Base-by-base conservation (phyloP, 2,329 filamentous ascomycete species). In the Drechslerella dactyloides region DNA sequence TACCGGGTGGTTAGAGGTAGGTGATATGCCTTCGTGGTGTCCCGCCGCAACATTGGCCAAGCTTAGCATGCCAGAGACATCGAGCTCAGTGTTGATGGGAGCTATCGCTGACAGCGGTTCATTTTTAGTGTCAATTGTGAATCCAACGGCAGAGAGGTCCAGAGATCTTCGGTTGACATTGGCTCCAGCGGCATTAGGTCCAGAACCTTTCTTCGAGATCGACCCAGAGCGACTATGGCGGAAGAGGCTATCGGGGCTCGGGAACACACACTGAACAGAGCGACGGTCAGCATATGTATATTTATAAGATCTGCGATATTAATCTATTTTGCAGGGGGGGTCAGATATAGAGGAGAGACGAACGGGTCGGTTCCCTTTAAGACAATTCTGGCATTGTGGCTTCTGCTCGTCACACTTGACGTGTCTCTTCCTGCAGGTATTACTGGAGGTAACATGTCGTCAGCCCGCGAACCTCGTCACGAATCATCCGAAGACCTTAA, bases 381-480 rank as follows among this genome's bases (percentile, higher is more conserved):
- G 62, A 68, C 76, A 77, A 50, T 69, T 69, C 6, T 75, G 73
- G 50, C 76, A 77, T 35, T 70, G 68, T 2, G 76, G 76, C 70
- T 76, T 77, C 23, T 65, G 62, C 60, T 77, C 76, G 61, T 77
- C 76, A 60, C 76, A 77, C 59, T 77, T 77, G 37, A 77, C 48
- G 44, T 77, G 76, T 54, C 76, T 69, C 50, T 73, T 76, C 23
- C 76, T 73, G 52, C 76, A 77, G 46, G 70, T 73, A 56, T 73
- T 73, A 57, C 76, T 74, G 63, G 64, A 58, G 42, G 54, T 54
- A 44, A 55, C 54, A 72, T 50, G 40, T 60, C 24, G 68, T 72
- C 55, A 72, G 68, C 55, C 40, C 23, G 15, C 53, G 55, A 48
- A 52, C 63, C 66, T 70, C 66, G 66, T 63, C 48, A 46, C 48